Evolutionary conservation across 352 stramenopile genomes (phyloP), one percentile per base, ranked within the genome.

Genomic region (Phytophthora pistaciae): DNA sequence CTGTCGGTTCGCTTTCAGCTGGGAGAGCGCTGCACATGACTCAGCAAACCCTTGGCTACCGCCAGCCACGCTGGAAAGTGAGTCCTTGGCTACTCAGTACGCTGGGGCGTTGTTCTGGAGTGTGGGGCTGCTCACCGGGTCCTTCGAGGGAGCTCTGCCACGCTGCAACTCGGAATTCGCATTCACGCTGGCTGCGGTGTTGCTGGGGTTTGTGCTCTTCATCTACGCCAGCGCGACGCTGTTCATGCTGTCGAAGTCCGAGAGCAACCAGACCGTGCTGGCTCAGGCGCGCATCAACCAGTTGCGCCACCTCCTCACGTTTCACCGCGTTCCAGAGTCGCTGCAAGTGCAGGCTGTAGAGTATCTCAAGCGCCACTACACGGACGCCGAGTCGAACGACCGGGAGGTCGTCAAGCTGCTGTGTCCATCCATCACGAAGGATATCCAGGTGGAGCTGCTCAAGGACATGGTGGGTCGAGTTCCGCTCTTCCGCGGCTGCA

Each of bases 241-340:
- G 31, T 91, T 91, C 53, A 85, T 93, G 71, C 60, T 93, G 14
- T 91, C 85, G 8, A 92, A 91, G 68, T 90, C 83, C 14, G 84
- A 94, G 52, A 86, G 78, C 33, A 80, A 79, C 31, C 70, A 83
- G 10, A 64, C 78, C 6, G 67, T 82, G 9, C 25, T 68, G 13
- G 75, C 80, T 1, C 80, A 91, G 21, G 83, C 87, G 0, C 79
- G 83, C 4, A 83, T 94, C 46, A 84, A 90, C 18, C 87, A 94
- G 54, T 72, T 94, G 5, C 83, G 81, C 46, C 86, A 94, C 38
- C 31, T 92, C 1, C 67, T 94, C 10, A 82, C 66, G 1, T 94
- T 92, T 44, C 84, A 93, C 58, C 83, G 74, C 14, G 84, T 91
- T 0, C 87, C 85, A 1, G 78, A 88, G 10, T 44, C 68, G 8